Conservation (phyloP, 306 rosid genomes). For the Acacia confusa region DNA sequence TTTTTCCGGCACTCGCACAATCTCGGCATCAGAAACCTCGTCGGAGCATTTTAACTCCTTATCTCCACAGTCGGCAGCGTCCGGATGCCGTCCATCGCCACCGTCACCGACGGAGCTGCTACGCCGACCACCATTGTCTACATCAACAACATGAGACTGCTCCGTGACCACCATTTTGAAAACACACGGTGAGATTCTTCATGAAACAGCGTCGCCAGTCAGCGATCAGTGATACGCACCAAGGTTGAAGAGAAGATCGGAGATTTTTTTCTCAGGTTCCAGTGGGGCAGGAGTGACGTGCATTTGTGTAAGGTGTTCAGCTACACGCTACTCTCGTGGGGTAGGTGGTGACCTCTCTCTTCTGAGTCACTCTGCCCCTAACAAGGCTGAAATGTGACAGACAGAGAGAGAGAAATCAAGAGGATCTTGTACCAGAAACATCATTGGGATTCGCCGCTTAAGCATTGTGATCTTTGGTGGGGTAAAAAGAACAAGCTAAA, state of each 20-base stretch:
- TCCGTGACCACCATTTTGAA: conserved; percentile 50
- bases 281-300: conserved; percentile 13
- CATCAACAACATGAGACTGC: conserved; percentile 49
- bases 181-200: conserved; percentile 61
- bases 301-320: conserved; percentile 34
- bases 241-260: conserved; percentile 35
- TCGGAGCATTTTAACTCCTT: conserved; percentile 43
- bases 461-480: conserved; percentile 24
- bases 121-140: conserved; percentile 40
- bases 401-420: conserved; percentile 27
- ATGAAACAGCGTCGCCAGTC: conserved; percentile 53
- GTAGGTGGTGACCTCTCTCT: conserved; percentile 45
- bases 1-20: conserved; percentile 45
- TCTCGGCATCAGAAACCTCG: conserved; percentile 47
- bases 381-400: conserved; percentile 26
- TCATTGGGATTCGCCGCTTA: conserved; percentile 14
- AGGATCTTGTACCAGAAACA: conserved; percentile 32
- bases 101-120: conserved; percentile 29
- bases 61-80: conserved; percentile 25
- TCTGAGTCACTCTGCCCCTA: conserved; percentile 20
- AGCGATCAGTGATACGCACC: conserved; percentile 47
- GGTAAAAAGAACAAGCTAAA: conserved; percentile 11
- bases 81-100: conserved; percentile 12
- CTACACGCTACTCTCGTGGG: conserved; percentile 32
- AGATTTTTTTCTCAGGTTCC: conserved; percentile 20